Base-by-base conservation (phyloP, 805 yeast genomes). In the Henningerozyma blattae region DNA sequence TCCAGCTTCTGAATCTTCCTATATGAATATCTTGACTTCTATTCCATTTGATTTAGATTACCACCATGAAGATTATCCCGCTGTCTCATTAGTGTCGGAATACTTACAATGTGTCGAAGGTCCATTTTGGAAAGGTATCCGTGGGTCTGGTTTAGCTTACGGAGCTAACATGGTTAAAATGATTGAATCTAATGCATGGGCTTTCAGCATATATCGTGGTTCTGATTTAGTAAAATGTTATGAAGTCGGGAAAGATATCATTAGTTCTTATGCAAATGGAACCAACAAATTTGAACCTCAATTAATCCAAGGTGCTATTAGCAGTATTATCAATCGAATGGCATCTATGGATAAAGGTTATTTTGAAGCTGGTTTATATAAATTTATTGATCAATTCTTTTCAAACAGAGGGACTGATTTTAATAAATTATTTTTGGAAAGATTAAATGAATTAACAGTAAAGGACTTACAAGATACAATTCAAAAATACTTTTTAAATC, bases 81-180 rank as follows among this genome's bases (percentile, higher is more conserved):
- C 77, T 18, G 65, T 89, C 27, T 68, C 78, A 0, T 66, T 87
- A 18, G 83, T 86, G 5, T 68, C 79, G 5, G 86, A 81, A 35
- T 80, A 76, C 46, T 62, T 91, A 36, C 81, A 78, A 43, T 80
- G 85, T 25, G 85, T 84, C 15, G 98, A 91, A 55, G 98, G 98
- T 3, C 98, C 97, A 24, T 78, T 89, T 42, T 89, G 97, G 96
- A 72, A 84, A 47, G 95, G 93, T 36, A 82, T 91, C 22, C 72
- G 98, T 58, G 98, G 98, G 27, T 70, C 86, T 1, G 98, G 98
- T 3, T 62, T 83, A 28, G 96, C 96, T 0, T 91, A 91, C 54
- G 96, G 95, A 26, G 91, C 89, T 1, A 65, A 62, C 35, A 64
- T 84, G 44, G 50, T 65, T 29, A 65, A 72, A 31, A 67, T 69